These are phyloP conservation scores for Yarrowia divulgata DNA, from an alignment of 805 yeast species.

Conservation along the genomic window DNA sequence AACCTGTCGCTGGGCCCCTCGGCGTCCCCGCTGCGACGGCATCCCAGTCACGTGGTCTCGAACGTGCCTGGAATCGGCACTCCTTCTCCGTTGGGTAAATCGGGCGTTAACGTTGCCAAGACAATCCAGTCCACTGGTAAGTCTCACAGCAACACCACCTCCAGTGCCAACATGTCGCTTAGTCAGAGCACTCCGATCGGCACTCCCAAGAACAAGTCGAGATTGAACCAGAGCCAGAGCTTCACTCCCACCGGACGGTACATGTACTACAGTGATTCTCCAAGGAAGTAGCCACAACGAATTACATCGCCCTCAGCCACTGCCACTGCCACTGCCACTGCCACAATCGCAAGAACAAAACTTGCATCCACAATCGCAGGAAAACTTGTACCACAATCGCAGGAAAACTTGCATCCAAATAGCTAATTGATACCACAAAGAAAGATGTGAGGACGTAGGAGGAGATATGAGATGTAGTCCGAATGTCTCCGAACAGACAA, in stretches of 20 bases:
- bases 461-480: no score
- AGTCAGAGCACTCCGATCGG: constrained; percentile 33
- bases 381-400: no score
- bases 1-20: constrained; percentile 26
- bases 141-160: neutral
- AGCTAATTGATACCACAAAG: no score
- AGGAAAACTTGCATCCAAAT: no score
- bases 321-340: no score
- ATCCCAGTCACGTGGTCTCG: constrained; percentile 11
- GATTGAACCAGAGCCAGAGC: constrained; percentile 36
- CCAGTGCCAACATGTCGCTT: constrained; percentile 10
- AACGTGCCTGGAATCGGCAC: constrained; percentile 18
- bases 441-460: no score
- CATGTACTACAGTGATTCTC: constrained; percentile 42
- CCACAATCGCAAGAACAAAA: no score
- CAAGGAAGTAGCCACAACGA: constrained; percentile 11
- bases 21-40: constrained; percentile 9
- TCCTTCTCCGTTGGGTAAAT: constrained; percentile 26
- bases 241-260: constrained; percentile 43
- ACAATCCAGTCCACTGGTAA: constrained; percentile 1
- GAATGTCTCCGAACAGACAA: no score
- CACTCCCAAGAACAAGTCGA: constrained; percentile 16
- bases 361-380: no score
- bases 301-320: no score
- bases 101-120: constrained; percentile 11